These are phyloP conservation scores for Physocladia obscura DNA, from an alignment of 192 early-diverging fungal species.

Conservation along the genomic window DNA sequence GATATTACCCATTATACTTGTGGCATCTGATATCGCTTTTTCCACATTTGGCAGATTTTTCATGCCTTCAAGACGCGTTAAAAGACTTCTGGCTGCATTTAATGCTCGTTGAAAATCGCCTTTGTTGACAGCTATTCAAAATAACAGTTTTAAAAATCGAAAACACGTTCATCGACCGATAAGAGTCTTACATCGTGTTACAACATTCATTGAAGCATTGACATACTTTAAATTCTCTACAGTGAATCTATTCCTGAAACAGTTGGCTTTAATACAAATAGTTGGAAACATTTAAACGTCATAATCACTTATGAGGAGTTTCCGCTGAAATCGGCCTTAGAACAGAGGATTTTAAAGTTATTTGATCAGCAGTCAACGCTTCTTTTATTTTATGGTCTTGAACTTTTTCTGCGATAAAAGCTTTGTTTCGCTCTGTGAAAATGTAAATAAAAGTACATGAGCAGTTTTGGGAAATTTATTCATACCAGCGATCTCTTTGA, in stretches of 20 bases:
- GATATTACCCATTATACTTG: slow-evolving; percentile 30
- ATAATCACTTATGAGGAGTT: too few relatives aligned
- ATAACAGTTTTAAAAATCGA: neutral
- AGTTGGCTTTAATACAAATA: too few relatives aligned
- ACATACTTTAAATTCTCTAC: slow-evolving; percentile 27
- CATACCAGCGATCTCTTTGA: slow-evolving; percentile 28
- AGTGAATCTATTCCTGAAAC: slow-evolving; percentile 11
- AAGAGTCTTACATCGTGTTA: slow-evolving; percentile 16
- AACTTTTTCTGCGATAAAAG: slow-evolving; percentile 17
- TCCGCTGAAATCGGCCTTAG: too few relatives aligned
- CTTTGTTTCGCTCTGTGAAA: slow-evolving; percentile 16
- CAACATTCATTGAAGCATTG: slow-evolving; percentile 33
- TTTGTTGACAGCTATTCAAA: slow-evolving; percentile 14
- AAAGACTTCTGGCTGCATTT: slow-evolving; percentile 6
- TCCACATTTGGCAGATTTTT: slow-evolving; percentile 19
- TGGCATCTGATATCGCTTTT: slow-evolving; percentile 18
- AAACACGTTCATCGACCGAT: neutral
- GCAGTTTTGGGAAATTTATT: too few relatives aligned
- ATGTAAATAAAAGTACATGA: too few relatives aligned
- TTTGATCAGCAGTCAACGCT: too few relatives aligned
- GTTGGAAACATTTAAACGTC: neutral
- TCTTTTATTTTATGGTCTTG: neutral
- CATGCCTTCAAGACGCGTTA: slow-evolving; percentile 19
- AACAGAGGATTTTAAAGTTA: too few relatives aligned
- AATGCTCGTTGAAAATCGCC: slow-evolving; percentile 17